A percentile compares a stretch with the other conserved stretches of the same genome.
phyloP scores from a whole-genome alignment of 2,329 filamentous ascomycete species.

The Chaetomiaceae sp. region DNA sequence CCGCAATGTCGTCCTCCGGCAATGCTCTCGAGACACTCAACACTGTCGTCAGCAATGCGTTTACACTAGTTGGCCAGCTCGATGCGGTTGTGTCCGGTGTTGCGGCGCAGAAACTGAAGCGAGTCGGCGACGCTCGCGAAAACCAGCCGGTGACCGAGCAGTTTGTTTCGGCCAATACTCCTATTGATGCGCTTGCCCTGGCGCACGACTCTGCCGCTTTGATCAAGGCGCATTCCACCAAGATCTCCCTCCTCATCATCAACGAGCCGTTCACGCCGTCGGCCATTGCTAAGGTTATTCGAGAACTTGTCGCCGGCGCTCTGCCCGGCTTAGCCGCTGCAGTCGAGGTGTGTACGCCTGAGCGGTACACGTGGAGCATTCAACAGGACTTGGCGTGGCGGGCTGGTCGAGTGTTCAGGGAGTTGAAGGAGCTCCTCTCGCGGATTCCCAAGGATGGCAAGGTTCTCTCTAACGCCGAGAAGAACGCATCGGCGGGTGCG shows the following conservation, averaged over 20 bases:
- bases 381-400: slow-evolving; percentile 59
- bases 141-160: slow-evolving; percentile 14
- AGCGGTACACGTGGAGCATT: slow-evolving; percentile 59
- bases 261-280: slow-evolving; percentile 82
- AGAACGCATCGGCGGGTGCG: slow-evolving; percentile 37
- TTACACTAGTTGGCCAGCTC: slow-evolving; percentile 25
- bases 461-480: slow-evolving; percentile 43
- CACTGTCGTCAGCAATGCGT: slow-evolving; percentile 23
- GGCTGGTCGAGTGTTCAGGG: slow-evolving; percentile 56
- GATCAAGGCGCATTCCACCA: slow-evolving; percentile 78
- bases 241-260: slow-evolving; percentile 79
- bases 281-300: slow-evolving; percentile 66
- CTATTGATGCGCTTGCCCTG: slow-evolving; percentile 58
- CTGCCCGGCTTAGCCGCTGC: slow-evolving; percentile 71
- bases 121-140: slow-evolving; percentile 18
- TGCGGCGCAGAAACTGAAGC: slow-evolving; percentile 31
- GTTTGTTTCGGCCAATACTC: slow-evolving; percentile 8
- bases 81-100: slow-evolving; percentile 40
- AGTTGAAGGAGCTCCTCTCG: slow-evolving; percentile 57
- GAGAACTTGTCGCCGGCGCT: slow-evolving; percentile 67
- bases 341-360: slow-evolving; percentile 59
- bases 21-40: slow-evolving; percentile 25
- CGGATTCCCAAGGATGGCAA: slow-evolving; percentile 58
- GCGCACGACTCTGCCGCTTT: slow-evolving; percentile 68
- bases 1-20: slow-evolving; percentile 14